A percentile compares a stretch with the other conserved stretches of the same genome.
Evolutionary conservation across 2,329 filamentous ascomycete genomes (phyloP).

Genomic region (Sclerotinia borealis): DNA sequence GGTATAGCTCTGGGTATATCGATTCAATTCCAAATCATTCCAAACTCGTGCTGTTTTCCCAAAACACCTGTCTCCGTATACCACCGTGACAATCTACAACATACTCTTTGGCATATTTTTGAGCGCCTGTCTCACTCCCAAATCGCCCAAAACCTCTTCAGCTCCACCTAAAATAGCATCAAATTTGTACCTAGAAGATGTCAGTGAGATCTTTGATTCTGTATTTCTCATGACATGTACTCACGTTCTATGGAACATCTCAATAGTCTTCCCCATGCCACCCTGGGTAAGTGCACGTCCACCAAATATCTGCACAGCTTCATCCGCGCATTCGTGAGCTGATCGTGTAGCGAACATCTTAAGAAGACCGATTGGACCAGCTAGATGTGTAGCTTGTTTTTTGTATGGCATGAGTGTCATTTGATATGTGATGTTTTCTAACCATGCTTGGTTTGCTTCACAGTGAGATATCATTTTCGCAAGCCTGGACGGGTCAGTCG

Average conservation of each 20-base stretch:
- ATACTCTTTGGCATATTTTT: slow-evolving; percentile 80
- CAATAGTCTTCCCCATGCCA: slow-evolving; percentile 76
- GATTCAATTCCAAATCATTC: neutral
- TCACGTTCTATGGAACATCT: slow-evolving; percentile 71
- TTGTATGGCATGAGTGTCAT: slow-evolving; percentile 82
- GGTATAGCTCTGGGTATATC: neutral
- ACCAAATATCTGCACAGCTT: slow-evolving; percentile 80
- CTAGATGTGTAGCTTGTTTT: slow-evolving; percentile 67
- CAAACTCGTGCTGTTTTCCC: neutral
- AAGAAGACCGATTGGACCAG: slow-evolving; percentile 74
- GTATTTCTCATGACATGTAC: slow-evolving; percentile 33
- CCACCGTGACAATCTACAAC: slow-evolving; percentile 44
- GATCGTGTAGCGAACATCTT: slow-evolving; percentile 73
- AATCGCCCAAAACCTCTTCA: slow-evolving; percentile 74
- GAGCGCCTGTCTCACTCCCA: slow-evolving; percentile 79
- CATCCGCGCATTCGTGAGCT: slow-evolving; percentile 77
- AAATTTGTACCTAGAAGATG: slow-evolving; percentile 50
- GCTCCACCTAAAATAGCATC: slow-evolving; percentile 73
- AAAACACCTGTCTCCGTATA: too few species aligned
- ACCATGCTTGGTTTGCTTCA: slow-evolving; percentile 80
- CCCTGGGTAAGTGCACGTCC: slow-evolving; percentile 73
- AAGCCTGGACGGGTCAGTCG: slow-evolving; percentile 42
- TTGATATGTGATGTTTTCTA: slow-evolving; percentile 79
- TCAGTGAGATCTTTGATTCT: neutral
- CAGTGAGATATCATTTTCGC: slow-evolving; percentile 81